phyloP scores from a whole-genome alignment of 106 monocot genomes.

The Dioscorea dumetorum region DNA sequence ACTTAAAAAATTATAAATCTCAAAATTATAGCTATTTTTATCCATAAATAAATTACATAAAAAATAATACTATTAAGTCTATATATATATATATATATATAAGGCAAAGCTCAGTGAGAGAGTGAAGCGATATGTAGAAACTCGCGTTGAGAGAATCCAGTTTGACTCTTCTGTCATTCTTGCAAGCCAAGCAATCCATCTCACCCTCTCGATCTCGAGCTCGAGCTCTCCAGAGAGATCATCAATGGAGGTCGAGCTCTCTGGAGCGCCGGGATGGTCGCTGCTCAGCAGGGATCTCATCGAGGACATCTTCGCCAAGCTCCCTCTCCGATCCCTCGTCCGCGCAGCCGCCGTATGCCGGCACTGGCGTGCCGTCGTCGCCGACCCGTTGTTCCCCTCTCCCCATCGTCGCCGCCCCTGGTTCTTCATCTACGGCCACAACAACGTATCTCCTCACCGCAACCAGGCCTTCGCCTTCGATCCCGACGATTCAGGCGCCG shows the following conservation, averaged over 20 bases:
- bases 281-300: conserved; percentile 41
- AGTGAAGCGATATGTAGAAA: neutral
- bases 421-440: conserved; percentile 61
- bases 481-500: conserved; percentile 28
- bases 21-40: no score
- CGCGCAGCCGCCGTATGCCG: conserved; percentile 44
- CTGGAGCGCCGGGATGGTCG: conserved; percentile 10
- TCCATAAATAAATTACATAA: no score
- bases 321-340: conserved; percentile 44
- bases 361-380: conserved; percentile 28
- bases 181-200: neutral
- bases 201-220: neutral
- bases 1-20: no score
- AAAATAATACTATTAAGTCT: no score
- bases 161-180: neutral
- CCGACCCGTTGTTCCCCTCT: conserved; percentile 17
- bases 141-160: no score
- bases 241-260: neutral
- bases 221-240: no score
- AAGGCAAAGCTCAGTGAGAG: neutral
- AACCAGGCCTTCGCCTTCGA: conserved; percentile 62
- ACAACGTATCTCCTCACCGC: conserved; percentile 39
- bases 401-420: conserved; percentile 24
- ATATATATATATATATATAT: neutral
- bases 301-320: conserved; percentile 46